Percentiles rank a stretch among this genome's conserved stretches.
phyloP scores from a whole-genome alignment of 805 yeast species.

The Cyberlindnera misumaiensis region DNA sequence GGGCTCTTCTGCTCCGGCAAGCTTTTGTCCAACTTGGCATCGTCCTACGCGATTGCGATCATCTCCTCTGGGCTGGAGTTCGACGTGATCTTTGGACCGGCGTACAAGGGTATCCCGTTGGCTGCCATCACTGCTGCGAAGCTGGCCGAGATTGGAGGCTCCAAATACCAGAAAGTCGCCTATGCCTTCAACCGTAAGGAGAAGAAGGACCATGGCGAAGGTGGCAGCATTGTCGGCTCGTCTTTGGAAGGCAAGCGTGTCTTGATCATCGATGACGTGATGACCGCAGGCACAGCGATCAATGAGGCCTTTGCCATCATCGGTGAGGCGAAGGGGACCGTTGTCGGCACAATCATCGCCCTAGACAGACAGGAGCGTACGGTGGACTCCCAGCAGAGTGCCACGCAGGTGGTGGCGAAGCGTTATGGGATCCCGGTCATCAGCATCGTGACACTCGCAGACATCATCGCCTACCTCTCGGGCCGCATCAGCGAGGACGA shows the following conservation, averaged over 20 bases:
- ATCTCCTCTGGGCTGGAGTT: slow-evolving; percentile 76
- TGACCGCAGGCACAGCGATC: slow-evolving; percentile 98
- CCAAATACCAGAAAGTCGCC: slow-evolving; percentile 62
- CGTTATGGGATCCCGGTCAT: slow-evolving; percentile 76
- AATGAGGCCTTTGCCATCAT: slow-evolving; percentile 88
- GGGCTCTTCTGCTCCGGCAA: slow-evolving; percentile 85
- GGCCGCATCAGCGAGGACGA: slow-evolving; percentile 52
- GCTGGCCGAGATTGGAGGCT: slow-evolving; percentile 84
- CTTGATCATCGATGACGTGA: slow-evolving; percentile 90
- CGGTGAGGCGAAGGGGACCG: slow-evolving; percentile 55
- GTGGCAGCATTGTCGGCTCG: slow-evolving; percentile 90
- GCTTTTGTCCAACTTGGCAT: slow-evolving; percentile 71
- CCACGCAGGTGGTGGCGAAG: slow-evolving; percentile 73
- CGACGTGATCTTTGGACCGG: slow-evolving; percentile 94
- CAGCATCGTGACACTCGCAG: slow-evolving; percentile 69
- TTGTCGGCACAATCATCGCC: slow-evolving; percentile 83
- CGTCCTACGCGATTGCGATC: slow-evolving; percentile 85
- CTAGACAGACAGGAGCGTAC: slow-evolving; percentile 90
- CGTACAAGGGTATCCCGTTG: slow-evolving; percentile 94
- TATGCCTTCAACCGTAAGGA: slow-evolving; percentile 97
- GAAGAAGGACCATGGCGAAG: slow-evolving; percentile 97
- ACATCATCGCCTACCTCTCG: slow-evolving; percentile 60
- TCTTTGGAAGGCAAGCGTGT: slow-evolving; percentile 63
- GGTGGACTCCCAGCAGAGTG: slow-evolving; percentile 60
- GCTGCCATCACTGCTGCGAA: slow-evolving; percentile 92